These are phyloP conservation scores for Neltuma alba DNA, from an alignment of 306 rosid genomes.

Conservation along the genomic window DNA sequence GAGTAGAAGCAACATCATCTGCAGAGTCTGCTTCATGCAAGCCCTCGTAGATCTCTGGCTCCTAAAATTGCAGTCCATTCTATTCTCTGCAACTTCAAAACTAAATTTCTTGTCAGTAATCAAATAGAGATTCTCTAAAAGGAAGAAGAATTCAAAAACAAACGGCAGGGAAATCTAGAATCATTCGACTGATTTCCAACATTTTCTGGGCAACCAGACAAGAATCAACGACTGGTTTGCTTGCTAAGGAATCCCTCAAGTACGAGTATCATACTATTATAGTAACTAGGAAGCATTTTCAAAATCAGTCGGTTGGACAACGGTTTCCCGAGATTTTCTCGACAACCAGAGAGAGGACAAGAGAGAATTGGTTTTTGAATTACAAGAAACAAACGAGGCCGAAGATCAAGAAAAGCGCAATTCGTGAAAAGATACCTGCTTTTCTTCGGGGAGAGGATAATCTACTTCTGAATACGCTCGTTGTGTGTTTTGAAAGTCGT, in stretches of 20 bases:
- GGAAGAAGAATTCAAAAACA: neutral
- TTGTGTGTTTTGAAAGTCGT: neutral
- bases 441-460: neutral
- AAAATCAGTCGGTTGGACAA: neutral
- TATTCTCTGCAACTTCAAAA: neutral
- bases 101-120: neutral
- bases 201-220: neutral
- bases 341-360: neutral
- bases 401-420: neutral
- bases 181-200: neutral
- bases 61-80: constrained; percentile 48
- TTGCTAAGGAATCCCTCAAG: neutral
- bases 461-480: neutral
- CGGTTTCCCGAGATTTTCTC: neutral
- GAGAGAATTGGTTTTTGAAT: constrained; percentile 1
- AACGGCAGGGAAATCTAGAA: neutral
- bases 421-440: constrained; percentile 25
- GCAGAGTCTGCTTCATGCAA: constrained; percentile 41
- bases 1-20: constrained; percentile 40
- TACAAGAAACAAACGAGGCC: neutral
- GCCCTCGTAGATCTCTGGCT: constrained; percentile 44
- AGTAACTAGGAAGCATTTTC: too few relatives aligned
- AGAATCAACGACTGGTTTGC: neutral
- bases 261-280: too few relatives aligned
- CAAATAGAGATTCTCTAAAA: neutral